Evolutionary conservation across 345 rosid species (phyloP), one percentile per base, ranked within the genome.

Genomic region (Hypericum androsaemum): DNA sequence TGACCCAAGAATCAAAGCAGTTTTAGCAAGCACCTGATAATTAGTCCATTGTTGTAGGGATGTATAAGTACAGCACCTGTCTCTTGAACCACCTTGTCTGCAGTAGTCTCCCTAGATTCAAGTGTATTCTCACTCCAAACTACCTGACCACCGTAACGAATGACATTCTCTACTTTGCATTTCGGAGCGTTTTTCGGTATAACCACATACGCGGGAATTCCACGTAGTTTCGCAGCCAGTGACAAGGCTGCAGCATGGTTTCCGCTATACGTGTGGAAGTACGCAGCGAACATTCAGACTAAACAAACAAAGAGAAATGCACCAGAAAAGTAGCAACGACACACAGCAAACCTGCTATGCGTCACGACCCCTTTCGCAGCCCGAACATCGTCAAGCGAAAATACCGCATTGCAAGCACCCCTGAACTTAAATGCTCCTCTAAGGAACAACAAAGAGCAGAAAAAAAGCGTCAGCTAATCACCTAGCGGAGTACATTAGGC

Each of bases 181-280:
- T 71, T 76, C 28, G 94, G 95, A 66, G 97, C 97, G 71, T 74
- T 81, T 71, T 82, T 78, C 0, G 95, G 97, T 60, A 89, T 65
- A 64, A 86, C 90, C 50, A 86, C 65, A 58, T 76, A 76, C 7
- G 95, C 84, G 0, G 90, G 83, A 47, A 86, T 78, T 12, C 90
- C 83, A 38, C 82, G 71, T 60, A 74, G 46, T 52, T 78, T 86
- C 41, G 97, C 95, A 63, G 97, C 97, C 77, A 89, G 71, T 38
- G 95, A 65, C 76, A 89, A 76, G 22, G 97, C 95, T 51, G 95
- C 97, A 68, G 97, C 95, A 74, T 89, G 97, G 71, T 86, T 86
- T 16, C 97, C 95, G 53, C 94, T 89, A 67, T 66, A 62, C 59
- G 60, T 37, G 39, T 59, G 58, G 32, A 67, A 16, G 41, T 2